These are phyloP conservation scores for Beauveria pseudobassiana DNA, from an alignment of 2,329 filamentous ascomycete genomes.

Conservation along the genomic window DNA sequence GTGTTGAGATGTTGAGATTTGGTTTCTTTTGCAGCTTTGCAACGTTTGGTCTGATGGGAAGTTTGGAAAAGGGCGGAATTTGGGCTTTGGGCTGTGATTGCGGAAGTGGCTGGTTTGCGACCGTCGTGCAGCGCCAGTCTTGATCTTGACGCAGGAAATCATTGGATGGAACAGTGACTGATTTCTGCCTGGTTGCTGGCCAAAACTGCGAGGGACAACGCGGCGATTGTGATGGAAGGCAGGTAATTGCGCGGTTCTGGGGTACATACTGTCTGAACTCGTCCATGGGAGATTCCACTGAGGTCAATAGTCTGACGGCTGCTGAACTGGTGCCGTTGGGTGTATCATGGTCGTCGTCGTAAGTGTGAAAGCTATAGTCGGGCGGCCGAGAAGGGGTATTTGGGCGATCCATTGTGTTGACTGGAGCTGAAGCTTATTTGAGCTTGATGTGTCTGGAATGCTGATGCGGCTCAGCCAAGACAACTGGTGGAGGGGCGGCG, in stretches of 20 bases:
- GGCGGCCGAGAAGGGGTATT: slow-evolving; percentile 46
- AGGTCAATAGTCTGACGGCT: slow-evolving; percentile 54
- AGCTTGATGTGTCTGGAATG: slow-evolving; percentile 21
- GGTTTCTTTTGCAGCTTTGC: slow-evolving; percentile 44
- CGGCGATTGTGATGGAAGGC: slow-evolving; percentile 12
- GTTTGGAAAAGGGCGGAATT: not conserved
- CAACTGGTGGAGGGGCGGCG: slow-evolving; percentile 3
- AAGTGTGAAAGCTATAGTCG: slow-evolving; percentile 49
- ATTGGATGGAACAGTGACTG: slow-evolving; percentile 4
- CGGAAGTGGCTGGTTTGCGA: not conserved
- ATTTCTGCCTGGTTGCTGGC: slow-evolving; percentile 6
- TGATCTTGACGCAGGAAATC: not conserved
- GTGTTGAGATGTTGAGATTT: slow-evolving; percentile 21
- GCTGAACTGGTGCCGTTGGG: slow-evolving; percentile 41
- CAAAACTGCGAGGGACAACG: slow-evolving; percentile 2
- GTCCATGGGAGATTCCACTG: slow-evolving; percentile 46
- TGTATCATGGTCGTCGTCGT: slow-evolving; percentile 48
- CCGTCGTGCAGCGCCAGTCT: not conserved
- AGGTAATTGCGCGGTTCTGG: not conserved
- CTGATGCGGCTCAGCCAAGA: slow-evolving; percentile 8
- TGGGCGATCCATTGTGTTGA: slow-evolving; percentile 39
- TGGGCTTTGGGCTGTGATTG: not conserved
- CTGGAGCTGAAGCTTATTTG: slow-evolving; percentile 11
- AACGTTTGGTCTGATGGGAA: slow-evolving; percentile 16
- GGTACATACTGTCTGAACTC: slow-evolving; percentile 49